Evolutionary conservation across 306 rosid species (phyloP), one percentile per base, ranked within the genome.

Genomic region (Glycine soja): DNA sequence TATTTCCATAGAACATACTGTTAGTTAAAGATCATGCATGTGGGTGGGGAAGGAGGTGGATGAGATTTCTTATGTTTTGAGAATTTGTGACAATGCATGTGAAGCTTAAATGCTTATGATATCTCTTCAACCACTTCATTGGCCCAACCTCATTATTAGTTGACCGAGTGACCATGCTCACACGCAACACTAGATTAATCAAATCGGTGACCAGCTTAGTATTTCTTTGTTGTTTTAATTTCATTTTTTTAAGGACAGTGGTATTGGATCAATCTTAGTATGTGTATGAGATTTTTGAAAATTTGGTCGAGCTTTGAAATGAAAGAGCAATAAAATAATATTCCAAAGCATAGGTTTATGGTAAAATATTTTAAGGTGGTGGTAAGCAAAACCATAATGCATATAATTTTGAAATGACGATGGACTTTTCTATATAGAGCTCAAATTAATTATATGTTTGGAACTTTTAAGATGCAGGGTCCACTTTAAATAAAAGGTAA

Each of bases 41-140:
- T 80, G 81, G 59, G 76, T 16, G 14, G 46, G 73, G 11, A 52
- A 68, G 36, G 74, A 45, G 50, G 68, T n/a, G 78, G 75, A 53
- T 53, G 50, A 50, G 64, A 80, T 84, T 69, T 80, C 8, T 15
- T 75, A 68, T 75, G 77, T 18, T 43, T 76, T 42, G 76, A 65
- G 30, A 76, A 14, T 4, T 66, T 76, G 85, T 65, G 88, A 72
- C 88, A 85, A 42, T 65, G 74, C 88, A 85, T 67, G 88, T 81
- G 88, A 72, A 77, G 69, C 36, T 48, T 85, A 77, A 81, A 81
- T 76, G 85, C 72, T 64, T 80, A 47, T 48, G 69, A 71, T 77
- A 81, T 77, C 62, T 50, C 63, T 38, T 72, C 85, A 85, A 81
- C 88, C 12, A 81, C 88, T 81, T 42, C 74, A 15, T 77, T 65